A percentile compares a stretch with the other conserved stretches of the same genome.
Conservation (phyloP, 176 grass and related monocot genomes). For the Oryza australiensis region DNA sequence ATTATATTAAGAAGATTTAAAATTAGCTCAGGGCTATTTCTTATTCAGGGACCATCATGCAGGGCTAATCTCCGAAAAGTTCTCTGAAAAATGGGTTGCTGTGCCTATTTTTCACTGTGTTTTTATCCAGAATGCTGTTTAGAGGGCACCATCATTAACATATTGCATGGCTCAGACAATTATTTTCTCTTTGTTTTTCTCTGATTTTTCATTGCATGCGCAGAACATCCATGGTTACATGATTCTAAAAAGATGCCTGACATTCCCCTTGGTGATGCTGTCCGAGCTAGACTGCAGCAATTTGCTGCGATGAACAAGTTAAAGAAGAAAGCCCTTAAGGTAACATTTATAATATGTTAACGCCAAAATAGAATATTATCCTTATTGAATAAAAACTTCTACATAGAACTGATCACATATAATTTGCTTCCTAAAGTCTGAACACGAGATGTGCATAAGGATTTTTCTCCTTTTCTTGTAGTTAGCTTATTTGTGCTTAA, state of each 20-base stretch:
- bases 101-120: neutral
- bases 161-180: neutral
- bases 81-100: neutral
- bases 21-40: neutral
- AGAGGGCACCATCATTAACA: neutral
- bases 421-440: neutral
- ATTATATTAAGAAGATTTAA: neutral
- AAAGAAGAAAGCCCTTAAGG: constrained; percentile 94
- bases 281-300: constrained; percentile 81
- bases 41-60: constrained; percentile 2
- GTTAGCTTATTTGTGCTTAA: constrained; percentile 11
- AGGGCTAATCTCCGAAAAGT: neutral
- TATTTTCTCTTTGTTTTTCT: constrained; percentile 22
- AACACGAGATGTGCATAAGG: neutral
- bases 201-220: constrained; percentile 16
- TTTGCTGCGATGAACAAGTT: constrained; percentile 99
- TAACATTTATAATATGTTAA: constrained; percentile 39
- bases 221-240: constrained; percentile 94
- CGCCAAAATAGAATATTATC: neutral
- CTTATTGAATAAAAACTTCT: neutral
- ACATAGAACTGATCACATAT: neutral
- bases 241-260: constrained; percentile 84
- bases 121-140: neutral
- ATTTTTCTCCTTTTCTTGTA: neutral
- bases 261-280: constrained; percentile 82